phyloP scores from a whole-genome alignment of 2,329 filamentous ascomycete species.

The Microsporum canis region DNA sequence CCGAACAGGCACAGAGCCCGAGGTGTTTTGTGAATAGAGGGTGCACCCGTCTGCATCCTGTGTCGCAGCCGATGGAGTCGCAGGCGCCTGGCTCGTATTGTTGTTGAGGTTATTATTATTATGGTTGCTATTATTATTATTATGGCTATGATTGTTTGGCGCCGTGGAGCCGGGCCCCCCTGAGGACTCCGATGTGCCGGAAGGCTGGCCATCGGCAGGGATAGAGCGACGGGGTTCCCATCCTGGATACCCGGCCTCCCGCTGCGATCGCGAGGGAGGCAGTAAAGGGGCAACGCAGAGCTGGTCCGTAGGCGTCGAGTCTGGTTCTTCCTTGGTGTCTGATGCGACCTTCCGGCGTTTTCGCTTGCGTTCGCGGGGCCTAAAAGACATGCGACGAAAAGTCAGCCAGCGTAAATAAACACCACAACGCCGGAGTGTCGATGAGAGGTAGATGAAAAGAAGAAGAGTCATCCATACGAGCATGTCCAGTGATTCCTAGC shows the following conservation, averaged over 20 bases:
- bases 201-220: constrained; percentile 8
- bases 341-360: constrained; percentile 13
- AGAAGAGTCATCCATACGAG: constrained; percentile 14
- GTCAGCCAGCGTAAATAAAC: not conserved
- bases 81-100: constrained; percentile 7
- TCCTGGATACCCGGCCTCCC: constrained; percentile 8
- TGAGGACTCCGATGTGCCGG: constrained; percentile 11
- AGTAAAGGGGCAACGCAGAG: constrained; percentile 10
- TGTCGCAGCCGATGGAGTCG: constrained; percentile 4
- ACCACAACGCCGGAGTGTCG: not conserved
- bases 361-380: constrained; percentile 16
- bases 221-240: constrained; percentile 11
- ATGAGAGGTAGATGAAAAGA: not conserved
- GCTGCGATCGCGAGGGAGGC: constrained; percentile 6
- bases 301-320: not conserved
- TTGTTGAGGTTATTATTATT: not conserved
- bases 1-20: not conserved
- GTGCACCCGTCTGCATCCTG: constrained; percentile 8
- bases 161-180: constrained; percentile 7
- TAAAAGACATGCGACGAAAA: constrained; percentile 5
- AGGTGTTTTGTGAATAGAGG: constrained; percentile 7
- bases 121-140: not conserved
- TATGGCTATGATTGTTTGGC: not conserved
- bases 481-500: constrained; percentile 22
- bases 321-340: constrained; percentile 5